Evolutionary conservation across 768 basidiomycete species (phyloP), one percentile per base, ranked within the genome.

Genomic region (Chalciporus piperatus): DNA sequence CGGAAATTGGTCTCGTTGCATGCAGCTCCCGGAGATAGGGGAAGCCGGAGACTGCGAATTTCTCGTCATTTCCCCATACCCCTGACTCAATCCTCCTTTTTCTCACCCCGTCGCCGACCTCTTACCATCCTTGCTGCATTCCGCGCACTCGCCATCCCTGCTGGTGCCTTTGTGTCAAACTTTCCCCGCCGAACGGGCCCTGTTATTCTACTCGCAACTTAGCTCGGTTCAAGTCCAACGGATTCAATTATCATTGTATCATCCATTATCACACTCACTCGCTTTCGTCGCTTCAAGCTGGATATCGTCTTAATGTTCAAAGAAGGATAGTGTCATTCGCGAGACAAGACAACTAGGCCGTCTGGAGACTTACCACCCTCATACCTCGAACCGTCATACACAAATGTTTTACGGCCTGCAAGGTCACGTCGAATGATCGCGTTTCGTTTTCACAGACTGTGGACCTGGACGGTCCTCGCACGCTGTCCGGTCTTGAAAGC

Each of bases 21-120:
- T 38, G 48, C 54, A 45, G 50, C 50, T 52, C 50, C 20, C 27
- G 45, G 61, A 61, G 45, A 54, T 39, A 32, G 35, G 48, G 56
- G 54, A 54, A 50, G 39, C 50, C 52, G 28, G 38, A 48, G 39
- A 47, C 39, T 40, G 57, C 56, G 28, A 48, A 45, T 49, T 44
- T 25, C 41, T 52, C 48, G 46, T 57, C 56, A 45, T 44, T 25
- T 42, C 46, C 17, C n/a, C 59, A 27, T 27, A 28, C 47, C 46
- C 43, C 28, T 56, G 45, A 41, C 40, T 44, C 50, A 41, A 44
- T 54, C 52, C 55, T 41, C 52, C 61, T 37, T 57, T 53, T 43
- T 54, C 46, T 47, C 52, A 39, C 22, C 45, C 17, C 41, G 39
- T 42, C 46, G 48, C 22, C n/a, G 40, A 44, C 51, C 49, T 13